These are phyloP conservation scores for Phytophthora sojae DNA, from an alignment of 352 stramenopile species.

Conservation along the genomic window DNA sequence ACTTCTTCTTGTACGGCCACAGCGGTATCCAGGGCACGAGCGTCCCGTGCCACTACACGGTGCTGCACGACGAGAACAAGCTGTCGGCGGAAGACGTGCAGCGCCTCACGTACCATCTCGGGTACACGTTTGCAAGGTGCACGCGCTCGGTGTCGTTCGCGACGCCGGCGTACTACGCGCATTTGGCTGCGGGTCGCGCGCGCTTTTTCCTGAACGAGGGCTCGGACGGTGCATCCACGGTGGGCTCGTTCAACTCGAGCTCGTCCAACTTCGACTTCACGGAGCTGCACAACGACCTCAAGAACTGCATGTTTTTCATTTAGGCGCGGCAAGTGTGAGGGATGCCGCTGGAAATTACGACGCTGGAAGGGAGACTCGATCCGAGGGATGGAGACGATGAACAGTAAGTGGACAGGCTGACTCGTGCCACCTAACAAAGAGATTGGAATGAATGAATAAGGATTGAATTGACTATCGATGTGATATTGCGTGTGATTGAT, in stretches of 20 bases:
- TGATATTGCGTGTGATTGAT: too few relatives aligned
- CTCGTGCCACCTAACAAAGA: slow-evolving; percentile 12
- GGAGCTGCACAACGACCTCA: slow-evolving; percentile 66
- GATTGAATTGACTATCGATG: not conserved
- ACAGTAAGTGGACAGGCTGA: slow-evolving; percentile 21
- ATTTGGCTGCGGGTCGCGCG: slow-evolving; percentile 81
- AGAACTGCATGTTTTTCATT: slow-evolving; percentile 78
- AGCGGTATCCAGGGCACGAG: slow-evolving; percentile 85
- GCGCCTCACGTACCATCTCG: slow-evolving; percentile 74
- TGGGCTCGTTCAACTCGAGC: slow-evolving; percentile 65
- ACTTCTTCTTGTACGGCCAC: slow-evolving; percentile 92
- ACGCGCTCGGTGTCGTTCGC: slow-evolving; percentile 89
- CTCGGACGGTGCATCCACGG: slow-evolving; percentile 63
- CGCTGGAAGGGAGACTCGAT: too few relatives aligned
- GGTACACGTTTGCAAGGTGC: slow-evolving; percentile 88
- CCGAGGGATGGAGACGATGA: slow-evolving; percentile 6
- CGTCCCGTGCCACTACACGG: slow-evolving; percentile 86
- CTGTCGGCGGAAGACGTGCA: slow-evolving; percentile 76
- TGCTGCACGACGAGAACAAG: slow-evolving; percentile 82
- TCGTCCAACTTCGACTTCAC: slow-evolving; percentile 71
- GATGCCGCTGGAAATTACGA: too few relatives aligned
- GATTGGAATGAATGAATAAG: slow-evolving; percentile 22
- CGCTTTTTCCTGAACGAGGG: slow-evolving; percentile 84
- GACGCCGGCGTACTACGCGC: slow-evolving; percentile 88
- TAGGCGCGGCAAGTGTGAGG: slow-evolving; percentile 16